Base-by-base conservation (phyloP, 139 green algal genomes). In the Closterium sp. region DNA sequence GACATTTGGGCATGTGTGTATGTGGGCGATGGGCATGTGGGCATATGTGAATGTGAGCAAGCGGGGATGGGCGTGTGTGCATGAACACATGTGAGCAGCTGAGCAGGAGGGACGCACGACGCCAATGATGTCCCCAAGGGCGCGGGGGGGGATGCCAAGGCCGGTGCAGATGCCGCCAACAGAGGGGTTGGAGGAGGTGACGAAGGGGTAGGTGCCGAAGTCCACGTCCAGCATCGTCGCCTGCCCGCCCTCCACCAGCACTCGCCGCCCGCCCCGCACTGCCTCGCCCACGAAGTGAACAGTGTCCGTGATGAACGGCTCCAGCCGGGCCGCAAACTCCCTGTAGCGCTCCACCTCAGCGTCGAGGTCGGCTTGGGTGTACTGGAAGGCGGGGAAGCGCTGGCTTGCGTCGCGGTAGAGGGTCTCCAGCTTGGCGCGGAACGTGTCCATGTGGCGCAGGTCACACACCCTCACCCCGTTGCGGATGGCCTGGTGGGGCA, bases 131-230 rank as follows among this genome's bases (percentile, higher is more conserved):
- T 96, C 96, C 9, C 97, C 92, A 89, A 98, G 97, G 85, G 97
- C 97, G 90, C 92, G 97, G 10, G 98, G 98, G 0, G 98, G 97
- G 50, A 99, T 94, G 86, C 98, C 98, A 42, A 99, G 96, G 42
- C 98, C 98, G 13, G 96, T 96, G 86, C 97, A 97, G 27, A 99
- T 97, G 90, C 98, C 98, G 19, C 98, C 98, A 62, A 99, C 97
- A 89, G 95, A 97, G 42, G 98, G 98, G 96, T 99, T 99, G 88
- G 97, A 99, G 42, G 97, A 99, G 17, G 98, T 99, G 13, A 99
- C 98, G 91, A 98, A 99, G n/a, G 98, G 98, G 96, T 99, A 99
- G 30, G 98, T 99, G 85, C 98, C 98, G 88, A 99, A 99, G 95
- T 99, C 98, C 5, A 99, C 88, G 95, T 99, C 98, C 28, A 99